Evolutionary conservation across 257 asterid genomes (phyloP).

Genomic region (Fraxinus excelsior): DNA sequence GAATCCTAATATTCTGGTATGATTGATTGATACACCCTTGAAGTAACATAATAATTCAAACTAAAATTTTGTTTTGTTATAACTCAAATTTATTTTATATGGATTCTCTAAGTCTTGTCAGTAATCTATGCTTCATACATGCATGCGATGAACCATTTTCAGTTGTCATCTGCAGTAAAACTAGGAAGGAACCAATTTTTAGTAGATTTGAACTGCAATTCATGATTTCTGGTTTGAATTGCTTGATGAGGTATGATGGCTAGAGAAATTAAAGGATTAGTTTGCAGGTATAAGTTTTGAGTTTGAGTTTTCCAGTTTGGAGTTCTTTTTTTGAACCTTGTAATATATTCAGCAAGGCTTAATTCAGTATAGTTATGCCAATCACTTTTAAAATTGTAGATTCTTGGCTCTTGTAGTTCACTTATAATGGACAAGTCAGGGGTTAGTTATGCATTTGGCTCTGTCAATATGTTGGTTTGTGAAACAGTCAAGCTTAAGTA

Average conservation of each 20-base stretch:
- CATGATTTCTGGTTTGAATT: neutral
- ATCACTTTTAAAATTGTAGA: neutral
- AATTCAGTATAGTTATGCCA: neutral
- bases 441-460: no score
- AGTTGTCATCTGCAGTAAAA: neutral
- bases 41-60: neutral
- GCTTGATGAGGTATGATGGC: neutral
- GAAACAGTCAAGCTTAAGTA: no score
- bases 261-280: neutral
- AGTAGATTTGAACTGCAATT: neutral
- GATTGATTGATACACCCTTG: neutral
- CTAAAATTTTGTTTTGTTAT: no score
- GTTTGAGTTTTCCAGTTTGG: neutral
- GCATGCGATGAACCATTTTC: neutral
- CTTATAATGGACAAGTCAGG: no score
- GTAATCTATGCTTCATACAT: no score
- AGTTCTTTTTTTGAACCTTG: neutral
- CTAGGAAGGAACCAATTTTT: neutral
- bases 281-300: neutral
- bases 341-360: no score
- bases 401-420: neutral
- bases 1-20: no score
- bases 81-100: no score
- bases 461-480: no score
- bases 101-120: neutral